Base-by-base conservation (phyloP, 1,139 yeast species). In the Debaryomycetaceae sp. region DNA sequence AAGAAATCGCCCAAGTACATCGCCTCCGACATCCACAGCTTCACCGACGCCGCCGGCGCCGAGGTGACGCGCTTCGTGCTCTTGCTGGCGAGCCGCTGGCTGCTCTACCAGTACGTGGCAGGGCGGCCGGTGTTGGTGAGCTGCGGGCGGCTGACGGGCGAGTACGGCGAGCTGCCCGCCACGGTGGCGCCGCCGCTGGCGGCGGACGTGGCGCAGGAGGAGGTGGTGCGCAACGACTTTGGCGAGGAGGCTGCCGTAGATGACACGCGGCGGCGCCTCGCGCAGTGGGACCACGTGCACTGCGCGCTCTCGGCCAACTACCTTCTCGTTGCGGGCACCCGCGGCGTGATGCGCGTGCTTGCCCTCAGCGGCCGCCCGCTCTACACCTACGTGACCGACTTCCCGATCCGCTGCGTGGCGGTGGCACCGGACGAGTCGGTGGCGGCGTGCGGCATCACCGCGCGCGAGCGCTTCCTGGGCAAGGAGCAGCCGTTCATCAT, bases 361-460 rank as follows among this genome's bases (percentile, higher is more conserved):
- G 83, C 82, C 44, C 48, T 82, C 8, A 61, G 65, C 9, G 95
- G 95, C 3, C 65, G 65, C 37, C 77, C 83, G 1, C 62, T 86
- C 2, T 85, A 82, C 53, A 74, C 84, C 0, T 77, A 83, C 47
- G 61, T 71, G 25, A 78, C 89, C 18, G 74, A 73, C 38, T 83
- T 83, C 52, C 89, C 93, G 1, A 81, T 88, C 21, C 58, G 94
- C 36, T 85, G 95, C 46, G 65, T 85, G 35, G 80, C 86, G 13
- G 64, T 85, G 1, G 74, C 93, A 5, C 74, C 78, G 1, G 65
- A 71, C 39, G 86, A 83, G 22, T 61, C 70, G 8, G 61, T 79
- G 24, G 63, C 88, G 8, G 94, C 94, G 1, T 75, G 88, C 44
- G 93, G 95, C 1, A 79, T 88, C 17, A 82, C 89, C 0, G 91